phyloP scores from a whole-genome alignment of 768 basidiomycete species.

The Astraeus odoratus region DNA sequence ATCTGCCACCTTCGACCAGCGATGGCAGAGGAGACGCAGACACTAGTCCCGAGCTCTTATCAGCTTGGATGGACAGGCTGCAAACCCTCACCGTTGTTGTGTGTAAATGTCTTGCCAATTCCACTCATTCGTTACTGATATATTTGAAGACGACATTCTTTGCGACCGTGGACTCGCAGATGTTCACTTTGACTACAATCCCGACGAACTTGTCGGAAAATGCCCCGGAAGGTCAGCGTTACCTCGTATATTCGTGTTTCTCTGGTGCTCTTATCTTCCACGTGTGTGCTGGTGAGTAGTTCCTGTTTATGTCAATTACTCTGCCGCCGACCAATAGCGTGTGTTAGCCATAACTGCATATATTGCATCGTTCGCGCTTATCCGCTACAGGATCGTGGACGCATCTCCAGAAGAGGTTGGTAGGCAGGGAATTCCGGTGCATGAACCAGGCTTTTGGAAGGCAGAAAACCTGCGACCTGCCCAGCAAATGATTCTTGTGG shows the following conservation, averaged over 20 bases:
- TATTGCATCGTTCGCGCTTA: slow-evolving; percentile 21
- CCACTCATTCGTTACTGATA: neutral
- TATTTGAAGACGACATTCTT: slow-evolving; percentile 24
- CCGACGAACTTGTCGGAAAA: slow-evolving; percentile 14
- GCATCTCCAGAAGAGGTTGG: slow-evolving; percentile 7
- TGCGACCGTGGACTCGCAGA: slow-evolving; percentile 19
- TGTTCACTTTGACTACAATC: slow-evolving; percentile 21
- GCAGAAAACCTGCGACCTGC: slow-evolving; percentile 5
- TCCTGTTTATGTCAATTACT: neutral
- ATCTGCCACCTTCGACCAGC: slow-evolving; percentile 1
- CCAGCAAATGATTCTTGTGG: slow-evolving; percentile 10
- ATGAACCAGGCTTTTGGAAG: neutral
- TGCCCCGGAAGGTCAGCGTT: slow-evolving; percentile 6
- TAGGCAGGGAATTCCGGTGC: slow-evolving; percentile 8
- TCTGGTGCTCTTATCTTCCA: slow-evolving; percentile 27
- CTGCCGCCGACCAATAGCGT: neutral
- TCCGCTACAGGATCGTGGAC: slow-evolving; percentile 22
- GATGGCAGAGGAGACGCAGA: slow-evolving; percentile 7
- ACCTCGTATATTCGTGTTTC: slow-evolving; percentile 24
- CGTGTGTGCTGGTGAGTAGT: slow-evolving; percentile 20
- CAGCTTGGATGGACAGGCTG: slow-evolving; percentile 20
- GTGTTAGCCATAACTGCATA: slow-evolving; percentile 22
- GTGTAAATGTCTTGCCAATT: slow-evolving; percentile 3
- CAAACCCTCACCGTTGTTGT: slow-evolving; percentile 25
- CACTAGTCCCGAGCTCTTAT: slow-evolving; percentile 14